Evolutionary conservation across 257 asterid genomes (phyloP).

Genomic region (Rehmannia glutinosa): DNA sequence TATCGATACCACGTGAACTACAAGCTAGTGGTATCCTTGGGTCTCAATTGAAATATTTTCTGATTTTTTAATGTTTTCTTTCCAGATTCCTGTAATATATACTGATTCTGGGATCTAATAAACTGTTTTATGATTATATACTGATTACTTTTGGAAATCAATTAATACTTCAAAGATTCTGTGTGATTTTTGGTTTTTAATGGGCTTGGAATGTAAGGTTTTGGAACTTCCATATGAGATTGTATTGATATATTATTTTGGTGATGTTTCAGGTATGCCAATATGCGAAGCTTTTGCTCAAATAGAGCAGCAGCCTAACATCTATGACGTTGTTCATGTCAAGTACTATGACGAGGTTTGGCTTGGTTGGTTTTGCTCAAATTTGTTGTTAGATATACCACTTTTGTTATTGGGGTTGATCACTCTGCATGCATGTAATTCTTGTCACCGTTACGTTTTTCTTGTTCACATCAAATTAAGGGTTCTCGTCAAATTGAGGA

Average conservation of each 20-base stretch:
- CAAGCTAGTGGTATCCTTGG: no score
- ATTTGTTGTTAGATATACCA: no score
- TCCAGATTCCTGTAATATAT: neutral
- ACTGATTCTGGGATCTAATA: no score
- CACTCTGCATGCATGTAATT: slow-evolving; percentile 1
- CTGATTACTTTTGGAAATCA: neutral
- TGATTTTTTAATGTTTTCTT: neutral
- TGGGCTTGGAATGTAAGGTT: no score
- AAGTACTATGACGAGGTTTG: slow-evolving; percentile 86
- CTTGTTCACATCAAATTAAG: no score
- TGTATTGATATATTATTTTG: slow-evolving; percentile 1
- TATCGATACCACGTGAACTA: no score
- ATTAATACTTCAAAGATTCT: neutral
- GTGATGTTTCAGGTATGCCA: slow-evolving; percentile 64
- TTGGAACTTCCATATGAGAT: neutral
- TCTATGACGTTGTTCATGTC: slow-evolving; percentile 80
- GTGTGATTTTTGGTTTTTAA: neutral
- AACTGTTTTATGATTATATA: no score
- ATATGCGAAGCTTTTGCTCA: slow-evolving; percentile 86
- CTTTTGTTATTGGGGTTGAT: neutral
- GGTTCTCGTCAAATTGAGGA: no score
- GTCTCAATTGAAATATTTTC: neutral
- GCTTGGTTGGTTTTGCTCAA: slow-evolving; percentile 11
- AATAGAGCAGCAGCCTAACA: slow-evolving; percentile 76
- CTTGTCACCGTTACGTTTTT: neutral